Percentiles rank a stretch among this genome's conserved stretches.
Evolutionary conservation across 306 rosid species (phyloP).

Genomic region (Cercis canadensis): DNA sequence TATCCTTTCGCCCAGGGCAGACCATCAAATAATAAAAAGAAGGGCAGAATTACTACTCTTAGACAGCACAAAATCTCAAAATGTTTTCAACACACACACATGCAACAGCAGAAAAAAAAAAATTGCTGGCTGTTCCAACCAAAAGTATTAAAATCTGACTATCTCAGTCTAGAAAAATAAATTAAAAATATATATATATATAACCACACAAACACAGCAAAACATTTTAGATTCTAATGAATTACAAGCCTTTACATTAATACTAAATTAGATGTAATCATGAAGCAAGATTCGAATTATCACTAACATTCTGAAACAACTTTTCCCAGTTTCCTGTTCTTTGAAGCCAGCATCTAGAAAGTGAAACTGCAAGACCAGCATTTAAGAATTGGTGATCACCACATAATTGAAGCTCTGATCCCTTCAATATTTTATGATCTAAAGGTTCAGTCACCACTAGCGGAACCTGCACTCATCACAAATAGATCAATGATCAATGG

Average conservation of each 20-base stretch:
- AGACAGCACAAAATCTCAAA: neutral
- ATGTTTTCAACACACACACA: neutral
- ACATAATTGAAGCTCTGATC: constrained; percentile 63
- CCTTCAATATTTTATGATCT: constrained; percentile 54
- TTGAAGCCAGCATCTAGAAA: constrained; percentile 82
- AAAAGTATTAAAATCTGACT: constrained; percentile 4
- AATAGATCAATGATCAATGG: constrained; percentile 35
- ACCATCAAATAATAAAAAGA: constrained; percentile 29
- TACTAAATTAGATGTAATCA: constrained; percentile 21
- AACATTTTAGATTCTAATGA: constrained; percentile 8
- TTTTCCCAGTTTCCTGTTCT: constrained; percentile 76
- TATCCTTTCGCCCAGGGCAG: constrained; percentile 3
- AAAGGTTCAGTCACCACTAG: constrained; percentile 56
- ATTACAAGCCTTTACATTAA: constrained; percentile 12
- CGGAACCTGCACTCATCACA: constrained; percentile 61
- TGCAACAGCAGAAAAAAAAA: neutral
- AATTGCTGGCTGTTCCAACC: neutral
- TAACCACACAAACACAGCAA: too few species aligned
- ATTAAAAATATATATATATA: too few species aligned
- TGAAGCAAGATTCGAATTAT: constrained; percentile 29
- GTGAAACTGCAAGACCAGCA: constrained; percentile 84
- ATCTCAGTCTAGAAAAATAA: constrained; percentile 38
- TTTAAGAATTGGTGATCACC: constrained; percentile 78
- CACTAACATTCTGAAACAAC: constrained; percentile 54
- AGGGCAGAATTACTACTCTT: neutral